Evolutionary conservation across 2,329 filamentous ascomycete genomes (phyloP).

Genomic region (Claviceps sp.): DNA sequence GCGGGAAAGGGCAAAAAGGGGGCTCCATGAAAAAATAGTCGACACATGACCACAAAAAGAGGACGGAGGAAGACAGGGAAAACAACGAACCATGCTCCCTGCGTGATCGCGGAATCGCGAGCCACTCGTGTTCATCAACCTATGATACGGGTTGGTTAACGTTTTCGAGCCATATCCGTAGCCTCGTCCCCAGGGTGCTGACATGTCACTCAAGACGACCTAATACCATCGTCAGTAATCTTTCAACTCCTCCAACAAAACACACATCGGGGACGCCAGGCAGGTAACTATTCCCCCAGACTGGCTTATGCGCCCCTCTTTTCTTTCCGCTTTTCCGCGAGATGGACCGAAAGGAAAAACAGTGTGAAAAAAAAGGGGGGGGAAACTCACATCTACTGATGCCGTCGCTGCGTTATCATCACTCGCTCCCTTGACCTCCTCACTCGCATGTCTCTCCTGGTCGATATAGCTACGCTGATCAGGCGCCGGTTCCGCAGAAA

Average conservation of each 20-base stretch:
- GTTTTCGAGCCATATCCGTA: slow-evolving; percentile 13
- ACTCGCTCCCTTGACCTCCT: slow-evolving; percentile 10
- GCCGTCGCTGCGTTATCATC: slow-evolving; percentile 9
- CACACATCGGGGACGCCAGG: neutral
- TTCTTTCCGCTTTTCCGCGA: neutral
- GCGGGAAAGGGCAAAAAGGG: too few species aligned
- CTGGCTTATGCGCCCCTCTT: neutral
- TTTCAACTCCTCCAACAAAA: neutral
- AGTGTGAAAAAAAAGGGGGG: too few species aligned
- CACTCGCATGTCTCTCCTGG: slow-evolving; percentile 35
- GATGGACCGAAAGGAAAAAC: neutral
- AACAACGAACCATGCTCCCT: slow-evolving; percentile 70
- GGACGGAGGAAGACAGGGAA: neutral
- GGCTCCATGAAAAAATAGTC: too few species aligned
- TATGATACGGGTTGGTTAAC: slow-evolving; percentile 89
- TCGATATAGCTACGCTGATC: slow-evolving; percentile 51
- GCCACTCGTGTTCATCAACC: slow-evolving; percentile 99
- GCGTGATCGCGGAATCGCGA: slow-evolving; percentile 76
- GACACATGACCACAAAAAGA: neutral
- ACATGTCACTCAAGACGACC: slow-evolving; percentile 98
- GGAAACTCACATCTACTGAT: slow-evolving; percentile 49
- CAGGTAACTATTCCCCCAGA: neutral
- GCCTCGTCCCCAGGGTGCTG: slow-evolving; percentile 64
- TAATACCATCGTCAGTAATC: slow-evolving; percentile 12
- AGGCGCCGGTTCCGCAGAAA: slow-evolving; percentile 15